phyloP scores from a whole-genome alignment of 208 protist species.

The Trypanosoma rangeli region DNA sequence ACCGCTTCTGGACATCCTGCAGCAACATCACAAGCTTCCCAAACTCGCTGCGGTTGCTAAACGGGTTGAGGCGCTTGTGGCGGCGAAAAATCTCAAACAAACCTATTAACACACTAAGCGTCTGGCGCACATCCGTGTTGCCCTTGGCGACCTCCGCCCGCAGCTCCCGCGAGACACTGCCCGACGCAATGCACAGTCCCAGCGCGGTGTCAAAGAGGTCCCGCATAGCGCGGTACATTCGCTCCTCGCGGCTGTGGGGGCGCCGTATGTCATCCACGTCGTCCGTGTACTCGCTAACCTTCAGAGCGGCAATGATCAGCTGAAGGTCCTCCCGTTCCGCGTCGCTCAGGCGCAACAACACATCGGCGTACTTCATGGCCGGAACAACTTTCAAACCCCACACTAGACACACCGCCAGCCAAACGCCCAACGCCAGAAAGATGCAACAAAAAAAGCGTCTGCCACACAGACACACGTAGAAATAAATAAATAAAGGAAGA shows the following conservation, averaged over 20 bases:
- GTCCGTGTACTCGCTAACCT: constrained; percentile 91
- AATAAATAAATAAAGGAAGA: constrained; percentile 4
- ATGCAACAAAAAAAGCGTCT: background rate
- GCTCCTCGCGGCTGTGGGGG: constrained; percentile 43
- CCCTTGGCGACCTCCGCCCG: constrained; percentile 57
- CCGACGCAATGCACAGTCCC: constrained; percentile 77
- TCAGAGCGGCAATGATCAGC: constrained; percentile 79
- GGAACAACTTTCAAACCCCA: too few species aligned
- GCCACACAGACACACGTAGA: too few species aligned
- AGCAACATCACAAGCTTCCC: constrained; percentile 97
- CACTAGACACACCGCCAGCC: too few species aligned
- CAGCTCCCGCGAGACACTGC: constrained; percentile 54
- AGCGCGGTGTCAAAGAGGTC: constrained; percentile 81
- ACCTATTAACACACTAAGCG: constrained; percentile 75
- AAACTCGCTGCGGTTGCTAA: constrained; percentile 91
- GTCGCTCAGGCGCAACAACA: constrained; percentile 71
- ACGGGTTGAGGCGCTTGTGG: constrained; percentile 97
- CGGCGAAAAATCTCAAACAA: constrained; percentile 95
- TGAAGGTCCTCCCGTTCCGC: constrained; percentile 83
- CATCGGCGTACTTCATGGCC: constrained; percentile 19
- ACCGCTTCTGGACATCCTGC: constrained; percentile 85
- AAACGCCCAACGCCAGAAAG: too few species aligned
- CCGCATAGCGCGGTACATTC: constrained; percentile 58
- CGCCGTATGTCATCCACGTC: constrained; percentile 82
- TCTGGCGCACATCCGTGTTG: constrained; percentile 30